A percentile compares a stretch with the other conserved stretches of the same genome.
Conservation (phyloP, 2,329 filamentous ascomycete genomes). For the Cryphonectria parasitica region DNA sequence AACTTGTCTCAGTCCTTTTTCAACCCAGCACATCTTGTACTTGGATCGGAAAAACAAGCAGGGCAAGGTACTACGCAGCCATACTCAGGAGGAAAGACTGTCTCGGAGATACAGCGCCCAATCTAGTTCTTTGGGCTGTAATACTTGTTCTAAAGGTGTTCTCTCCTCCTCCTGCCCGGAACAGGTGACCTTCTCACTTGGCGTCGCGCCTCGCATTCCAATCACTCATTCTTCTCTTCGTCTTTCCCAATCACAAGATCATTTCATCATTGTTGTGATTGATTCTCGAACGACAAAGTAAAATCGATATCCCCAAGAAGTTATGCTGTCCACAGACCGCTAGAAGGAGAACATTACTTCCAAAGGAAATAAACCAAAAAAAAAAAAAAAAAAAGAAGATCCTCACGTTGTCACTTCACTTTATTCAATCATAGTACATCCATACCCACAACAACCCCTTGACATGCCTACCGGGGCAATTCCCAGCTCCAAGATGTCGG, state of each 20-base stretch:
- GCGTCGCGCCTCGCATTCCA: background rate
- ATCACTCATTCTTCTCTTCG: background rate
- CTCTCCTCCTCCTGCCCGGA: background rate
- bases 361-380: background rate
- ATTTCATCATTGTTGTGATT: background rate
- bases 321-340: background rate
- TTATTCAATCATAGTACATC: background rate
- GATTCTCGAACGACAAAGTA: too few species aligned
- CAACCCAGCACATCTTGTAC: background rate
- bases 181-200: background rate
- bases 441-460: background rate
- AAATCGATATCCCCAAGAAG: background rate
- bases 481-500: constrained; percentile 17
- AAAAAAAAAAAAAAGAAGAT: too few species aligned
- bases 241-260: background rate
- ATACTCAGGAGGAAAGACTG: background rate
- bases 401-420: background rate
- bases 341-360: background rate
- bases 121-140: background rate
- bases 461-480: constrained; percentile 22
- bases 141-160: background rate
- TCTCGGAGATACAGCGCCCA: background rate
- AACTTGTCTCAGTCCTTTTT: background rate
- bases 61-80: background rate
- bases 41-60: background rate